phyloP scores from a whole-genome alignment of 2,329 filamentous ascomycete species.

The Aspergillus jensenii region DNA sequence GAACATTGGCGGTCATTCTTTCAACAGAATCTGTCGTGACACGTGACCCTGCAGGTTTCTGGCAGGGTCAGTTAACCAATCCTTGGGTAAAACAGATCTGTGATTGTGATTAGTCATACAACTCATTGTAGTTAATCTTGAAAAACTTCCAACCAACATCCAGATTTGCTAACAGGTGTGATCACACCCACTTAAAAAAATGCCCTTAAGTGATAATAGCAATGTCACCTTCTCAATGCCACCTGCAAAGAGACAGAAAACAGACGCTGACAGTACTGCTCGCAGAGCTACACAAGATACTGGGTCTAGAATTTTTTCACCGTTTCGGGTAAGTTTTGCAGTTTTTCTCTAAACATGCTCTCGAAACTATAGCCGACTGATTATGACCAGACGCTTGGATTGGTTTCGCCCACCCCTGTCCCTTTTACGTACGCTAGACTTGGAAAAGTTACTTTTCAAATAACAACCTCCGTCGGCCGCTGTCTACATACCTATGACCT shows the following conservation, averaged over 20 bases:
- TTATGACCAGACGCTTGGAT: slow-evolving; percentile 71
- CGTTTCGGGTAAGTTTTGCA: slow-evolving; percentile 68
- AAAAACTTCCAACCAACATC: not conserved
- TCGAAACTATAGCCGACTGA: not conserved
- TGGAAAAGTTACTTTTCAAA: slow-evolving; percentile 93
- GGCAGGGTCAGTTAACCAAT: too few species aligned
- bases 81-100: not conserved
- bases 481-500: slow-evolving; percentile 95
- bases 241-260: slow-evolving; percentile 75
- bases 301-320: slow-evolving; percentile 83
- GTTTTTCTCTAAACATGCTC: not conserved
- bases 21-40: too few species aligned
- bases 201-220: slow-evolving; percentile 48
- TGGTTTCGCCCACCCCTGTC: slow-evolving; percentile 86
- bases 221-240: slow-evolving; percentile 58
- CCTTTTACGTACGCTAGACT: slow-evolving; percentile 87
- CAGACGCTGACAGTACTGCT: slow-evolving; percentile 41
- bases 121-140: not conserved
- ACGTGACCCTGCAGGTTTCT: too few species aligned
- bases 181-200: slow-evolving; percentile 24
- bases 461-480: slow-evolving; percentile 89
- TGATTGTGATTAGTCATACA: not conserved
- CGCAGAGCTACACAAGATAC: slow-evolving; percentile 44
- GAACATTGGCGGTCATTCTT: too few species aligned
- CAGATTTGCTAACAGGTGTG: not conserved